These are phyloP conservation scores for Dioscorea alata DNA, from an alignment of 106 monocot genomes.

Conservation along the genomic window DNA sequence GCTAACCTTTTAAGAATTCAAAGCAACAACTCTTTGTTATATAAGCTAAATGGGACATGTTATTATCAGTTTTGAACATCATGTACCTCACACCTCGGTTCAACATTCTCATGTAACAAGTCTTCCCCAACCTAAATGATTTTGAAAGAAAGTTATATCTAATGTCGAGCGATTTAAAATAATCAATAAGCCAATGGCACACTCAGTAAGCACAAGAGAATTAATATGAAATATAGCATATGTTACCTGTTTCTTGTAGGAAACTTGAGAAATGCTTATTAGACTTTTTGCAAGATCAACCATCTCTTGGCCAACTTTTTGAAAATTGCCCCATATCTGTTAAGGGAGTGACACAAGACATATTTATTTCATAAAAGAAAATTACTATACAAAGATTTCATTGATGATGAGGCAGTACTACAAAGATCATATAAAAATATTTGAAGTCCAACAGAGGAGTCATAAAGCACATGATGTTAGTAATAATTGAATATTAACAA, in stretches of 20 bases:
- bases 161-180: constrained; percentile 1
- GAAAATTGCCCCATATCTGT: constrained; percentile 64
- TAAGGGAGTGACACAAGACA: background rate
- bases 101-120: constrained; percentile 12
- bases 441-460: background rate
- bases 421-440: background rate
- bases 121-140: constrained; percentile 25
- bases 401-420: background rate
- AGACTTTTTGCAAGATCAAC: constrained; percentile 56
- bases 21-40: background rate
- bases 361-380: background rate
- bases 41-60: background rate
- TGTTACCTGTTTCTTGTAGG: constrained; percentile 43
- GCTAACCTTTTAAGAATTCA: constrained; percentile 16
- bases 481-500: too few species aligned
- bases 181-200: background rate
- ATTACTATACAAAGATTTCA: background rate
- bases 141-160: background rate
- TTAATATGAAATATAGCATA: background rate
- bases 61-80: background rate
- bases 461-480: too few species aligned
- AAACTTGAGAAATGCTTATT: constrained; percentile 36
- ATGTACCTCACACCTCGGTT: constrained; percentile 34
- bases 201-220: background rate
- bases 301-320: constrained; percentile 63